A percentile compares a stretch with the other conserved stretches of the same genome.
Evolutionary conservation across 2,329 filamentous ascomycete species (phyloP).

Genomic region (Pestalotiopsis fici): DNA sequence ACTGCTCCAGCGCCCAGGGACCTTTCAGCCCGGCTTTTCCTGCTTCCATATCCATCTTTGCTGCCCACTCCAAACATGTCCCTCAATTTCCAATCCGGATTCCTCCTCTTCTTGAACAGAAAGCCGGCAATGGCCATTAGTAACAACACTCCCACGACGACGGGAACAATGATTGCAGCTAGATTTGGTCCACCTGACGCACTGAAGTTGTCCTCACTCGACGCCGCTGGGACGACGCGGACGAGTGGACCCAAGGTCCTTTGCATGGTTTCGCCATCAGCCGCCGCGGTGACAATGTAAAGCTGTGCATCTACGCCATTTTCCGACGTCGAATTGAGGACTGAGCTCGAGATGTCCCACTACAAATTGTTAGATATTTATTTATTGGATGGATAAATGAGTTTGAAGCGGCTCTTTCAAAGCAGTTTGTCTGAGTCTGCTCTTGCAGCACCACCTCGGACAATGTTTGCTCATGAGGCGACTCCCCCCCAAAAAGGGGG

Average conservation of each 20-base stretch:
- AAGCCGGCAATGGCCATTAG: neutral
- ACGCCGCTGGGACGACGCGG: neutral
- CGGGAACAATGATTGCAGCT: conserved; percentile 3
- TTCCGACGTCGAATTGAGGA: neutral
- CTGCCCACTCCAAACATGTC: neutral
- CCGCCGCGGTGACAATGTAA: neutral
- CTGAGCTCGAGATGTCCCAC: neutral
- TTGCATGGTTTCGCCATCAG: neutral
- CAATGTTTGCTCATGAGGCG: no score
- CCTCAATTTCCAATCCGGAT: conserved; percentile 2
- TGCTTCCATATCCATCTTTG: neutral
- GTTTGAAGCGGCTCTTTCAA: no score
- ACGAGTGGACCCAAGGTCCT: conserved; percentile 4
- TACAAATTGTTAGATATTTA: no score
- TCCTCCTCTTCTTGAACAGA: conserved; percentile 2
- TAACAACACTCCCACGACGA: conserved; percentile 4
- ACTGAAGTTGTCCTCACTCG: neutral
- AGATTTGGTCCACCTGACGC: neutral
- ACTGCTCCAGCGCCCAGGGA: neutral
- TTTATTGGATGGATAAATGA: no score
- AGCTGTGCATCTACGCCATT: neutral
- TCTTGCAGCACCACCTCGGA: no score
- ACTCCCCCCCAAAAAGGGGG: no score
- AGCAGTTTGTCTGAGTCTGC: no score
- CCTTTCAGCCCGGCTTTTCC: conserved; percentile 2